Evolutionary conservation across 495 filamentous ascomycete species (phyloP), one percentile per base, ranked within the genome.

Genomic region (Copromyces sp.): DNA sequence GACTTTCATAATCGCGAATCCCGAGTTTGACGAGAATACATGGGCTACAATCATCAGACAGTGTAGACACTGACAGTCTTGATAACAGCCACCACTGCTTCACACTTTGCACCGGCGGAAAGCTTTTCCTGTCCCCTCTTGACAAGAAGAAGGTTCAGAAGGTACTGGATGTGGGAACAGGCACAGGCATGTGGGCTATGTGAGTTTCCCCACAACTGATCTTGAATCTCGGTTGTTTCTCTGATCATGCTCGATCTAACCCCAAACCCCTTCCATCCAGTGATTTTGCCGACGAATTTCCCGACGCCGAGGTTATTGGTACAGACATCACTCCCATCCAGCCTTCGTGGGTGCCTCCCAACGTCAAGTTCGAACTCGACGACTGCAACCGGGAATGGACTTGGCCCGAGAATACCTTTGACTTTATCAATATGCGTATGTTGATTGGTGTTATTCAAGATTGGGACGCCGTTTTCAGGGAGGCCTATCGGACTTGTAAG

Each of bases 91-190:
- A 80, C 53, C 78, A 80, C 70, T 73, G 74, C 70, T 53, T 76
- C 69, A 80, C 77, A 7, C 71, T 80, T 3, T 71, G 84, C 38
- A 79, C 86, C 5, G 86, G 83, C 32, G 88, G 88, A 4, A 83
- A 83, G 53, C 82, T 89, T 9, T 84, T 83, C 74, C 79, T 89
- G 8, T 85, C 89, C 0, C 89, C 89, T 14, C 75, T 91, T 12
- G 78, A 75, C 1, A 42, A 39, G 24, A 45, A 77, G 2, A 76
- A 84, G 16, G 17, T 40, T 14, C 72, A 89, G 75, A 86, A 84
- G 45, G 85, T 88, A 4, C 79, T 93, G 4, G 91, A 92, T 73
- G 78, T 92, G 40, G 91, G 91, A 35, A 92, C 90, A 2, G 90
- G 90, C 9, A 70, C 61, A 74, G 80, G 82, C 61, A 80, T 83